Evolutionary conservation across 345 rosid species (phyloP).

Genomic region (Eucalyptus globulus): DNA sequence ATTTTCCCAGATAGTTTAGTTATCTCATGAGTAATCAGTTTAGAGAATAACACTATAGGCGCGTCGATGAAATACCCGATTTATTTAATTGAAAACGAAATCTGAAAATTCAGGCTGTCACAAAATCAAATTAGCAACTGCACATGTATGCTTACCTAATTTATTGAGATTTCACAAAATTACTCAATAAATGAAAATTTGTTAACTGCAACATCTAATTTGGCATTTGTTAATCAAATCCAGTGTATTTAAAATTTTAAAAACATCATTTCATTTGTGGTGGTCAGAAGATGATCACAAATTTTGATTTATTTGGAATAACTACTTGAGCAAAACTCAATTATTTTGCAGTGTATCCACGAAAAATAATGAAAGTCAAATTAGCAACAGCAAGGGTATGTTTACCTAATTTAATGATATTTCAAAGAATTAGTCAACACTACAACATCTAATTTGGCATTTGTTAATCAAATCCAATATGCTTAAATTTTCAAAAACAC

Average conservation of each 20-base stretch:
- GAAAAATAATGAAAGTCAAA: background rate
- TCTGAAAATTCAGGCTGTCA: fast-evolving
- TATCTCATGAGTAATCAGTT: too few species aligned
- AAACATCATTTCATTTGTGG: too few species aligned
- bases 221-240: background rate
- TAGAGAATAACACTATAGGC: fast-evolving
- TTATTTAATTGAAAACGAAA: too few species aligned
- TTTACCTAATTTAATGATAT: background rate
- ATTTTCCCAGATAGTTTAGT: fast-evolving
- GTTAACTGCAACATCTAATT: background rate
- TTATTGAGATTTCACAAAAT: background rate
- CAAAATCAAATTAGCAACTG: too few species aligned
- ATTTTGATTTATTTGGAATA: too few species aligned
- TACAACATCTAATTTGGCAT: background rate
- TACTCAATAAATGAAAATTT: background rate
- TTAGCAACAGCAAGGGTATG: background rate
- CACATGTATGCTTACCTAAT: background rate
- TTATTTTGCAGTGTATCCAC: background rate
- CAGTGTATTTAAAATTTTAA: too few species aligned
- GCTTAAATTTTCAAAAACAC: background rate
- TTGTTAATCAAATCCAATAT: background rate
- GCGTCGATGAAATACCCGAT: fast-evolving
- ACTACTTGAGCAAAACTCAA: background rate
- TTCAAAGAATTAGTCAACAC: background rate
- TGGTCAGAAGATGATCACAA: too few species aligned